Evolutionary conservation across 1,139 yeast species (phyloP).

Genomic region (Magnusiomyces magnusii): DNA sequence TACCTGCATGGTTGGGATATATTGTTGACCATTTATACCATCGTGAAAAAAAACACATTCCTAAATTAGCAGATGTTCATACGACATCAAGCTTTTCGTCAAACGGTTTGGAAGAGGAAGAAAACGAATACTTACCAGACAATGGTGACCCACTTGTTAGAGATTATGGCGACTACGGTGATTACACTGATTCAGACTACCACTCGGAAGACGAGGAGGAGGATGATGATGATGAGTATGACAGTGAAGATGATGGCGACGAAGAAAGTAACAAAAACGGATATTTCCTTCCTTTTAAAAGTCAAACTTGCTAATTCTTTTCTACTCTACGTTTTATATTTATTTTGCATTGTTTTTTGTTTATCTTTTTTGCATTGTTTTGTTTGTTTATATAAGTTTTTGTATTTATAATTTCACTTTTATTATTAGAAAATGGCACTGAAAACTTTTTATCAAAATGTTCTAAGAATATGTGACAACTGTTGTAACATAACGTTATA

Average conservation of each 20-base stretch:
- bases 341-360: neutral
- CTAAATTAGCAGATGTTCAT: neutral
- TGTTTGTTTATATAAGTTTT: too few species aligned
- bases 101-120: neutral
- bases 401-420: too few species aligned
- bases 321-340: neutral
- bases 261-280: too few species aligned
- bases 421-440: too few species aligned
- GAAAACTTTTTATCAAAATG: too few species aligned
- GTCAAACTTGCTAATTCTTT: too few species aligned
- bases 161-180: neutral
- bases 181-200: neutral
- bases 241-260: neutral
- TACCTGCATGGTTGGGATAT: neutral
- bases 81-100: neutral
- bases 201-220: neutral
- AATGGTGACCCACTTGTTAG: neutral
- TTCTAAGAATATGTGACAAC: too few species aligned
- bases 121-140: neutral
- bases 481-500: too few species aligned
- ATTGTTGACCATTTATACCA: neutral
- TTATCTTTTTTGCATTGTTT: neutral
- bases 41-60: neutral
- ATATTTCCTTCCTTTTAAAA: too few species aligned
- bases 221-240: neutral